Conservation (phyloP, 106 monocot genomes). For the Platanthera zijinensis region DNA sequence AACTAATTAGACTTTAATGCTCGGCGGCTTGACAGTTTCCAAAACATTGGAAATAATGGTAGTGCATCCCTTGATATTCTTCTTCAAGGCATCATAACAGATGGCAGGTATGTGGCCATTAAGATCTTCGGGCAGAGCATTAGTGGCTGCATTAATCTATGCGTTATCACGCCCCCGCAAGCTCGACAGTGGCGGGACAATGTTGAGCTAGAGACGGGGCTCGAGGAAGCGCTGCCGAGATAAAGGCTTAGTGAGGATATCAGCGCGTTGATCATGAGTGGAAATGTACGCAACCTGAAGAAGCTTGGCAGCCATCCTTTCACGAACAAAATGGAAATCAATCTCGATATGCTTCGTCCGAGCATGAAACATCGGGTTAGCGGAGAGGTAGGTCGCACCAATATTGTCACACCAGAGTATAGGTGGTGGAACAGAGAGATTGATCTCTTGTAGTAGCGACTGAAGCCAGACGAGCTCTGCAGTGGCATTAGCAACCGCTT, state of each 20-base stretch:
- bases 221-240: background rate
- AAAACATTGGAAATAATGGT: too few relatives aligned
- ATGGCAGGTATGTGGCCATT: too few relatives aligned
- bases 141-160: too few relatives aligned
- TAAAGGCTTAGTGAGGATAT: background rate
- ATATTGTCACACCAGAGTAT: slow-evolving; percentile 10
- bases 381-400: background rate
- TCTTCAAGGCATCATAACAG: too few relatives aligned
- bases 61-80: too few relatives aligned
- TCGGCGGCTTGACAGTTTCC: too few relatives aligned
- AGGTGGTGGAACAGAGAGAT: background rate
- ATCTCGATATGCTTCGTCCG: slow-evolving; percentile 8
- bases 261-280: slow-evolving; percentile 5
- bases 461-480: slow-evolving; percentile 4
- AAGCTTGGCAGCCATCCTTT: background rate
- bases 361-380: slow-evolving; percentile 11
- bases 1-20: too few relatives aligned
- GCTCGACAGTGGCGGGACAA: background rate
- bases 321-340: slow-evolving; percentile 14
- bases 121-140: too few relatives aligned
- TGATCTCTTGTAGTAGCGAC: background rate
- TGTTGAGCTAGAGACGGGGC: background rate
- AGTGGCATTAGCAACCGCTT: background rate
- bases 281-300: background rate
- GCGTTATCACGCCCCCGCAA: background rate